Base-by-base conservation (phyloP, 768 basidiomycete genomes). In the Pleurotus giganteus region DNA sequence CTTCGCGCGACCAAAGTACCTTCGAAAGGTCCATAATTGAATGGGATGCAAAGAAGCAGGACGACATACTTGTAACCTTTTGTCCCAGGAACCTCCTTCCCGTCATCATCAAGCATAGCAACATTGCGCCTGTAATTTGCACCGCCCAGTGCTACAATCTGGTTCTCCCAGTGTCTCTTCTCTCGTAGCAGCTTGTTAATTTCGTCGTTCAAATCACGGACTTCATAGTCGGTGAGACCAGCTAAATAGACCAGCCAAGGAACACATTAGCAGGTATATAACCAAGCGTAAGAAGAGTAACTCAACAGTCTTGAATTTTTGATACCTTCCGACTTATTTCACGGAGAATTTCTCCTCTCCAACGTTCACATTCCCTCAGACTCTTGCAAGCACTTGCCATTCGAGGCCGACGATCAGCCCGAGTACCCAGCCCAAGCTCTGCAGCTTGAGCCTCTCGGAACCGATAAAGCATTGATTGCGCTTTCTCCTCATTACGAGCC, bases 401-500 rank as follows among this genome's bases (percentile, higher is more conserved):
- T 52, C 89, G 81, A 41, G 94, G 96, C 34, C 95, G 77, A n/a
- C 86, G 83, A 69, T 95, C 95, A 8, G 74, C 77, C 43, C 91
- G 83, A 13, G 89, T 88, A 29, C 89, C 89, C 21, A 99, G 82
- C 32, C 96, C 95, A 62, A 98, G 86, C 75, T 98, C 95, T 29
- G 90, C 89, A 0, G 93, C 94, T 67, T 99, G 96, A 42, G 92
- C 91, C 73, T 98, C 94, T 53, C 96, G 89, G 73, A 99, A 98
- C 56, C 94, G 91, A 68, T 93, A 92, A 27, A 93, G 79, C 89
- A 92, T 94, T 15, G 89, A 92, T 71, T 96, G 94, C 1, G 94
- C 92, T 70, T 98, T 99, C 72, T 98, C 96, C 70, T 94, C 91
- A 88, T 98, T 98, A 70, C 95, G 89, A 58, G 95, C 94, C 94